Conservation (phyloP, 2,329 filamentous ascomycete genomes). For the Corinectria fuckeliana region DNA sequence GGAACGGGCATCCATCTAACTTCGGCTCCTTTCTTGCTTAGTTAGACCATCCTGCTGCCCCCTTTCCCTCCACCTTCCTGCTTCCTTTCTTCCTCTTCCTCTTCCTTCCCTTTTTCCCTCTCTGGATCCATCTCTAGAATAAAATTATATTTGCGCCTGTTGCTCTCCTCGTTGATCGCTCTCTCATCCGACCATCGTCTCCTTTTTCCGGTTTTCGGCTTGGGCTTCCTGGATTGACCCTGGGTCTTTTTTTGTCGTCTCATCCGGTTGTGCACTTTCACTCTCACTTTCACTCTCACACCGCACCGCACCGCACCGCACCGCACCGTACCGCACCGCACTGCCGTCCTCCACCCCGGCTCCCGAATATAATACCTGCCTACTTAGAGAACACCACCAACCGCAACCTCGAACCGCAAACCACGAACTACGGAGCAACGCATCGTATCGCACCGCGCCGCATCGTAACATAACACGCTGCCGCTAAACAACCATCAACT, state of each 20-base stretch:
- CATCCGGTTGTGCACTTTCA: constrained; percentile 8
- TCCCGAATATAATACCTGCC: constrained; percentile 16
- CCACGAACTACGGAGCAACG: constrained; percentile 16
- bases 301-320: constrained; percentile 5
- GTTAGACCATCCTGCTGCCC: constrained; percentile 21
- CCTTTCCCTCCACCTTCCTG: constrained; percentile 27
- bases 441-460: neutral
- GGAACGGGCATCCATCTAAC: constrained; percentile 22
- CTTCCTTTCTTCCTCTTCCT: constrained; percentile 20
- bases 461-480: constrained; percentile 15
- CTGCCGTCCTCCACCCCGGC: constrained; percentile 1
- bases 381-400: constrained; percentile 9
- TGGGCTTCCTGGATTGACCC: constrained; percentile 2
- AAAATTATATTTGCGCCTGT: constrained; percentile 17
- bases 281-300: constrained; percentile 11
- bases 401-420: constrained; percentile 23
- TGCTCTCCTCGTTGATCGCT: constrained; percentile 11
- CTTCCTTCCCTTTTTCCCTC: constrained; percentile 19
- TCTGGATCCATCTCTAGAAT: neutral
- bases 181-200: constrained; percentile 3
- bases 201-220: neutral
- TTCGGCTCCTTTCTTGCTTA: constrained; percentile 22
- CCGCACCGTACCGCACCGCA: neutral
- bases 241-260: neutral
- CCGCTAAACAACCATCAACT: neutral